A percentile compares a stretch with the other conserved stretches of the same genome.
These are phyloP conservation scores for Gossypium davidsonii DNA, from an alignment of 441 rosid species.

Conservation along the genomic window DNA sequence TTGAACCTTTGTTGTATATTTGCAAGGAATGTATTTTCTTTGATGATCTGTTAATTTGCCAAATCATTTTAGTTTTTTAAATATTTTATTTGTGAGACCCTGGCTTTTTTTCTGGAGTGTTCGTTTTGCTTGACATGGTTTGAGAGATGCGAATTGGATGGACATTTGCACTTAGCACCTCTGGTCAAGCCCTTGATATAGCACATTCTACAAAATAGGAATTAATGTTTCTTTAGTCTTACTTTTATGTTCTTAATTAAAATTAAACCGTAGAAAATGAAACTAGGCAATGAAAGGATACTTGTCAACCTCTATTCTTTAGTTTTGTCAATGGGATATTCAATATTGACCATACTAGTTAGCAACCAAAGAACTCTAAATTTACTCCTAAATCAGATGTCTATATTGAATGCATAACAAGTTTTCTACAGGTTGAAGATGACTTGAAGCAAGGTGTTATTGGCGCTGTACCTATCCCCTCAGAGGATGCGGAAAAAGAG, in stretches of 20 bases:
- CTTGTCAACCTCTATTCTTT: background rate
- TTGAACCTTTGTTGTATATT: background rate
- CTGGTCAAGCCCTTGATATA: background rate
- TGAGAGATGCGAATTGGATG: background rate
- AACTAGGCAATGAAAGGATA: background rate
- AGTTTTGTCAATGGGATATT: background rate
- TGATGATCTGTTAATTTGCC: background rate
- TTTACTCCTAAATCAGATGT: constrained; percentile 3
- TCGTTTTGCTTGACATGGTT: background rate
- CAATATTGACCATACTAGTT: background rate
- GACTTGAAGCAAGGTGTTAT: constrained; percentile 62
- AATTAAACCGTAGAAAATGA: background rate
- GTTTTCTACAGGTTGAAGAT: constrained; percentile 55
- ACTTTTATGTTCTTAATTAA: background rate
- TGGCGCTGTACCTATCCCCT: constrained; percentile 65
- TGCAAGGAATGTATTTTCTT: background rate
- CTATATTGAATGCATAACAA: constrained; percentile 4
- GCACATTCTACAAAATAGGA: background rate
- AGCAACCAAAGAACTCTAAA: constrained; percentile 12
- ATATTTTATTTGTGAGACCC: background rate
- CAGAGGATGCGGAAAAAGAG: constrained; percentile 65
- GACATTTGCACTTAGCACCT: background rate
- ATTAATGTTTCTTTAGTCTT: background rate
- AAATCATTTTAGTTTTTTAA: background rate
- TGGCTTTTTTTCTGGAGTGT: background rate